Evolutionary conservation across 148 eudicot genomes (phyloP).

Genomic region (Cornus controversa): DNA sequence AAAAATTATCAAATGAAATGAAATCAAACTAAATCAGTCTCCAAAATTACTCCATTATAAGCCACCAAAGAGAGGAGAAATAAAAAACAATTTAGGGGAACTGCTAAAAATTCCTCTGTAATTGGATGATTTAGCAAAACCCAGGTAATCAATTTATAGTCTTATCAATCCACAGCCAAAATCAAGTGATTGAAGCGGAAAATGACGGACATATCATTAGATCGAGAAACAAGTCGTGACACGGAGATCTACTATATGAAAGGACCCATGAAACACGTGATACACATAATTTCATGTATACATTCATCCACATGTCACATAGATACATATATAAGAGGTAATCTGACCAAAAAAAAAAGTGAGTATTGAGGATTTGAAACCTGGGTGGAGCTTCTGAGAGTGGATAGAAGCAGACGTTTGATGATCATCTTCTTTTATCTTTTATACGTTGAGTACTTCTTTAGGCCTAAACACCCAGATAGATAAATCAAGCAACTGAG

Average conservation of each 20-base stretch:
- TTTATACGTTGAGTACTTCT: background rate
- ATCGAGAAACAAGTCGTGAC: background rate
- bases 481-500: too few species aligned
- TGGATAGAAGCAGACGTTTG: slow-evolving; percentile 31
- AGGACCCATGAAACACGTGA: background rate
- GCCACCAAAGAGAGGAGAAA: too few species aligned
- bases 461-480: too few species aligned
- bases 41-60: background rate
- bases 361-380: background rate
- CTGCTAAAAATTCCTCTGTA: too few species aligned
- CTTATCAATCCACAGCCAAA: too few species aligned
- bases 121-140: background rate
- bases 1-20: background rate
- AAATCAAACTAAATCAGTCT: background rate
- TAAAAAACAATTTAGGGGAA: too few species aligned
- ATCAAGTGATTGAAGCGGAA: too few species aligned
- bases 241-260: background rate
- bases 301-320: background rate
- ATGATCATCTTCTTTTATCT: slow-evolving; percentile 11
- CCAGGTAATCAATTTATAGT: background rate
- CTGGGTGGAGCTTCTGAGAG: slow-evolving; percentile 24
- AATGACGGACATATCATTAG: background rate
- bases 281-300: background rate
- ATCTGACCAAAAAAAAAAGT: background rate
- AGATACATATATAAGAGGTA: too few species aligned